A percentile compares a stretch with the other conserved stretches of the same genome.
These are phyloP conservation scores for Lachancea sp. DNA, from an alignment of 805 yeast genomes.

Conservation along the genomic window DNA sequence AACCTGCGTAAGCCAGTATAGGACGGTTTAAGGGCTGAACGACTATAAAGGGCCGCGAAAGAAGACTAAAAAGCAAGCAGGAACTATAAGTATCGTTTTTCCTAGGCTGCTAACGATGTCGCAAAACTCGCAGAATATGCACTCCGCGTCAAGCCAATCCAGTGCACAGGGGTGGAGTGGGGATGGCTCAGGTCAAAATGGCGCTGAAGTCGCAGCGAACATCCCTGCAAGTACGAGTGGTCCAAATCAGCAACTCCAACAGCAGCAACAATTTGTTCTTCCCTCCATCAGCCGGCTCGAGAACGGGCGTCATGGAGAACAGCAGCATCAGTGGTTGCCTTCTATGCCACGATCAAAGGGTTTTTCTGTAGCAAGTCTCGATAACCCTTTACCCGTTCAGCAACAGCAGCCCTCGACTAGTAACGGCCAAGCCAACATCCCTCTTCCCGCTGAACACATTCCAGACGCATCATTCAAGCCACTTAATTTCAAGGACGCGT, in stretches of 20 bases:
- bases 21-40: neutral
- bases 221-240: neutral
- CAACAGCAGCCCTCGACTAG: slow-evolving; percentile 15
- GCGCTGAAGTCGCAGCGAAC: neutral
- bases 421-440: slow-evolving; percentile 12
- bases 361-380: slow-evolving; percentile 28
- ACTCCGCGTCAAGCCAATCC: neutral
- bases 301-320: slow-evolving; percentile 2
- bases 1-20: neutral
- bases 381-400: slow-evolving; percentile 26
- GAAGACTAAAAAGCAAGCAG: neutral
- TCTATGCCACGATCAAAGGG: slow-evolving; percentile 12
- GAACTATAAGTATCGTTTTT: neutral
- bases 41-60: neutral
- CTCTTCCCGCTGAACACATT: slow-evolving; percentile 37
- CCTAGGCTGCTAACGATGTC: neutral
- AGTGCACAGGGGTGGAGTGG: neutral
- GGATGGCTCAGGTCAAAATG: neutral
- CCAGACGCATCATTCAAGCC: slow-evolving; percentile 52
- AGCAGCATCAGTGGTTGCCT: slow-evolving; percentile 5
- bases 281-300: slow-evolving; percentile 10
- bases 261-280: slow-evolving; percentile 6
- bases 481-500: slow-evolving; percentile 90
- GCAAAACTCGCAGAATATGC: slow-evolving; percentile 1
- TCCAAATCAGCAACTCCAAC: slow-evolving; percentile 2